phyloP scores from a whole-genome alignment of 352 stramenopile species.

The Blastocystis sp. region DNA sequence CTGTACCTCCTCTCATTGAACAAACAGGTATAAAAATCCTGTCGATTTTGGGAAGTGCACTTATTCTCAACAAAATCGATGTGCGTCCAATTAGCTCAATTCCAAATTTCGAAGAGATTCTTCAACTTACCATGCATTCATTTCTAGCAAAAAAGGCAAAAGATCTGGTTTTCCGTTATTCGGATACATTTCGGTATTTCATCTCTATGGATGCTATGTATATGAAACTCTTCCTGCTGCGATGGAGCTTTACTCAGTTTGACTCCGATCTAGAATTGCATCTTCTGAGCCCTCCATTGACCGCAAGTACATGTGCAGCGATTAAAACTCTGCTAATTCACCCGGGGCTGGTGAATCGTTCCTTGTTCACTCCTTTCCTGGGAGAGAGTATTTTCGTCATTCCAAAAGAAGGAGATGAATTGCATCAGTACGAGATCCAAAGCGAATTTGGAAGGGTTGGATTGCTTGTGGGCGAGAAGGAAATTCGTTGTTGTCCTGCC shows the following conservation, averaged over 20 bases:
- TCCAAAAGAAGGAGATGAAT: not conserved
- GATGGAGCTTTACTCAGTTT: not conserved
- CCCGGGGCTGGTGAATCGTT: not conserved
- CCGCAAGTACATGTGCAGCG: not conserved
- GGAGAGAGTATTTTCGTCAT: not conserved
- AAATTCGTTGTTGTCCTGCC: not conserved
- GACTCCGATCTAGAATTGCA: not conserved
- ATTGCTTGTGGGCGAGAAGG: not conserved
- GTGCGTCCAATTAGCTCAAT: not conserved
- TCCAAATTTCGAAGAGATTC: not conserved
- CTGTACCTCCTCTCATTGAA: not conserved
- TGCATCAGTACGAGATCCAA: not conserved
- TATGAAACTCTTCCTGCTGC: not conserved
- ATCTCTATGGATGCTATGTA: not conserved
- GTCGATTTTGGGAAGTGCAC: not conserved
- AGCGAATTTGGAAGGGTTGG: not conserved
- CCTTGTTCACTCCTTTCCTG: not conserved
- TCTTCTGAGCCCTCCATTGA: not conserved
- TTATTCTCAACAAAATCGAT: not conserved
- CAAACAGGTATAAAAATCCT: not conserved
- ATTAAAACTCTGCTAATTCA: not conserved
- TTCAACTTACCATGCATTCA: not conserved
- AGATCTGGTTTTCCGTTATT: not conserved
- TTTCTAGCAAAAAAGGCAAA: not conserved
- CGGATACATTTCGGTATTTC: not conserved